Evolutionary conservation across 1,284 basidiomycete species (phyloP).

Genomic region (Trichosporon faecale): DNA sequence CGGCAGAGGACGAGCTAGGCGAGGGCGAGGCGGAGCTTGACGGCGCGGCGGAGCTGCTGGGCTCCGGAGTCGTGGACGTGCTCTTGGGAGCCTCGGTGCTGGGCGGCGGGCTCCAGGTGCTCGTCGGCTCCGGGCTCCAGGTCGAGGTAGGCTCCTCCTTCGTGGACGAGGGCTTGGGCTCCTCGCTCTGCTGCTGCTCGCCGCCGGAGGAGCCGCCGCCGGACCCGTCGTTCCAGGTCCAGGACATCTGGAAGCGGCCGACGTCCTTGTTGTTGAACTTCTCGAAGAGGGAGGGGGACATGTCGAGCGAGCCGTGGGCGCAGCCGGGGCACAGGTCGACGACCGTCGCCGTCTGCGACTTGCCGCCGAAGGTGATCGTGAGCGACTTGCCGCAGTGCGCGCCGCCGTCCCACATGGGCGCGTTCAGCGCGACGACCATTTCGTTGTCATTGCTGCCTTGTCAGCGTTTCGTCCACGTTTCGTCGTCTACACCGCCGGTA

Average conservation of each 20-base stretch:
- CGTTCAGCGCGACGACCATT: slow-evolving; percentile 51
- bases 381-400: slow-evolving; percentile 63
- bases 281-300: slow-evolving; percentile 70
- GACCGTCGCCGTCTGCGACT: slow-evolving; percentile 62
- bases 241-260: slow-evolving; percentile 62
- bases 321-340: slow-evolving; percentile 59
- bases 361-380: slow-evolving; percentile 63
- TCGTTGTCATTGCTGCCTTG: slow-evolving; percentile 26
- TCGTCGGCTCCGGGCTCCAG: slow-evolving; percentile 29
- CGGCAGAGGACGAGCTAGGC: slow-evolving; percentile 35
- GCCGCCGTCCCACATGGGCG: slow-evolving; percentile 55
- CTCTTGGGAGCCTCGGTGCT: slow-evolving; percentile 36
- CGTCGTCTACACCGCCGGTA: slow-evolving; percentile 23
- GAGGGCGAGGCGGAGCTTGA: not conserved
- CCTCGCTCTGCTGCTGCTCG: slow-evolving; percentile 7
- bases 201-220: slow-evolving; percentile 12
- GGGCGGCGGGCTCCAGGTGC: slow-evolving; percentile 31
- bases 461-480: not conserved
- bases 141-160: slow-evolving; percentile 33
- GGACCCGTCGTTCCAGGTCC: slow-evolving; percentile 57
- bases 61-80: slow-evolving; percentile 5
- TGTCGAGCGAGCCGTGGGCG: slow-evolving; percentile 66
- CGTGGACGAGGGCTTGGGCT: slow-evolving; percentile 27
- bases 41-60: slow-evolving; percentile 13
- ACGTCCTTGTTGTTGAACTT: slow-evolving; percentile 41